Percentiles rank a stretch among this genome's conserved stretches.
These are phyloP conservation scores for Hymenoscyphus occultus DNA, from an alignment of 2,329 filamentous ascomycete species.

Conservation along the genomic window DNA sequence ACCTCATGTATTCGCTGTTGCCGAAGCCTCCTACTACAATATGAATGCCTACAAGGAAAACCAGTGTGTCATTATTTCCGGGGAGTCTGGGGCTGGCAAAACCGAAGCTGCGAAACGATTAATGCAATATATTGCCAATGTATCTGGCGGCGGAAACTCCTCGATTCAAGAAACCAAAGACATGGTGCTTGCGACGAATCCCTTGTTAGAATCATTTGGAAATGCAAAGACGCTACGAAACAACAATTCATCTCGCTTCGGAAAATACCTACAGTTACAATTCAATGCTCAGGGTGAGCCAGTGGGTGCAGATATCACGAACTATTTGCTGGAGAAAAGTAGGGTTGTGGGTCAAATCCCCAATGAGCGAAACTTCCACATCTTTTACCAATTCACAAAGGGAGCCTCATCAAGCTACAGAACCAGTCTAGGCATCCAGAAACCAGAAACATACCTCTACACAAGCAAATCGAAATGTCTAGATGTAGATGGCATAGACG, in stretches of 20 bases:
- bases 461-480: conserved; percentile 93
- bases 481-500: conserved; percentile 91
- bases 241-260: conserved; percentile 98
- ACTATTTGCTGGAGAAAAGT: conserved; percentile 94
- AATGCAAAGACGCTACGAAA: conserved; percentile 98
- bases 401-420: conserved; percentile 84
- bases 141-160: conserved; percentile 69
- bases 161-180: conserved; percentile 97
- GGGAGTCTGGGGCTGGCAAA: conserved; percentile 96
- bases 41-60: conserved; percentile 99
- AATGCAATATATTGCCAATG: conserved; percentile 99
- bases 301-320: conserved; percentile 94
- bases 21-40: conserved; percentile 96
- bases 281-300: conserved; percentile 92
- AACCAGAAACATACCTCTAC: conserved; percentile 89
- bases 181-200: conserved; percentile 98
- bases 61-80: conserved; percentile 98
- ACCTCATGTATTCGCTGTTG: conserved; percentile 95
- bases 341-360: conserved; percentile 91
- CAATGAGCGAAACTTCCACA: conserved; percentile 98
- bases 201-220: conserved; percentile 92
- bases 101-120: conserved; percentile 97
- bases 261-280: conserved; percentile 96
- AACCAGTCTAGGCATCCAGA: conserved; percentile 85
- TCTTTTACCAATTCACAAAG: conserved; percentile 99